Conservation (phyloP, 116 monocot genomes). For the Thalassia testudinum region DNA sequence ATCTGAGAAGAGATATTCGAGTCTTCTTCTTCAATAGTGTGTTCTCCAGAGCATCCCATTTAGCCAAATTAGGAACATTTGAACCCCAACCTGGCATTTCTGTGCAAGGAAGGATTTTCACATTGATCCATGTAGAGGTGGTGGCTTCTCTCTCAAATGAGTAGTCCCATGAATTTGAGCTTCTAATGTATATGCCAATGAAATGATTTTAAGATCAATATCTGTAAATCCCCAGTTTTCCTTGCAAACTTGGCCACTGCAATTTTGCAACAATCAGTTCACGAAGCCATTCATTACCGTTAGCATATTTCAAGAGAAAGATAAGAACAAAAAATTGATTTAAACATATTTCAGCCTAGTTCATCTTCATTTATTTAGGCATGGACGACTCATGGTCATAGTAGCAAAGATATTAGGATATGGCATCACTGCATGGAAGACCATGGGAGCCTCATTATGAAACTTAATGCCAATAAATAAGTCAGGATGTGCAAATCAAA, state of each 20-base stretch:
- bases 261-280: too few relatives aligned
- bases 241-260: slow-evolving; percentile 88
- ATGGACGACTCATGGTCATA: too few relatives aligned
- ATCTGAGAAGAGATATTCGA: slow-evolving; percentile 31
- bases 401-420: too few relatives aligned
- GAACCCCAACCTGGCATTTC: slow-evolving; percentile 93
- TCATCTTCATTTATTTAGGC: too few relatives aligned
- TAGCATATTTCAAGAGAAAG: too few relatives aligned
- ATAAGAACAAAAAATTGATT: too few relatives aligned
- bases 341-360: too few relatives aligned
- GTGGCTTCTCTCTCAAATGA: slow-evolving; percentile 66
- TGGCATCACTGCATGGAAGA: too few relatives aligned
- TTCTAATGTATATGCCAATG: slow-evolving; percentile 80
- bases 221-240: slow-evolving; percentile 89
- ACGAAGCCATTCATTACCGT: too few relatives aligned
- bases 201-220: slow-evolving; percentile 90
- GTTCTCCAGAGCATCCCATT: slow-evolving; percentile 89
- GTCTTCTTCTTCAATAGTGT: slow-evolving; percentile 21
- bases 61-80: slow-evolving; percentile 79
- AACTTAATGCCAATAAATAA: too few relatives aligned
- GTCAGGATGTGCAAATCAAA: too few relatives aligned
- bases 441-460: too few relatives aligned
- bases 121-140: slow-evolving; percentile 51
- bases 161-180: slow-evolving; percentile 61
- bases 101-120: slow-evolving; percentile 43